Percentiles rank a stretch among this genome's conserved stretches.
phyloP scores from a whole-genome alignment of 2,329 filamentous ascomycete species.

The Neonectria sp. region DNA sequence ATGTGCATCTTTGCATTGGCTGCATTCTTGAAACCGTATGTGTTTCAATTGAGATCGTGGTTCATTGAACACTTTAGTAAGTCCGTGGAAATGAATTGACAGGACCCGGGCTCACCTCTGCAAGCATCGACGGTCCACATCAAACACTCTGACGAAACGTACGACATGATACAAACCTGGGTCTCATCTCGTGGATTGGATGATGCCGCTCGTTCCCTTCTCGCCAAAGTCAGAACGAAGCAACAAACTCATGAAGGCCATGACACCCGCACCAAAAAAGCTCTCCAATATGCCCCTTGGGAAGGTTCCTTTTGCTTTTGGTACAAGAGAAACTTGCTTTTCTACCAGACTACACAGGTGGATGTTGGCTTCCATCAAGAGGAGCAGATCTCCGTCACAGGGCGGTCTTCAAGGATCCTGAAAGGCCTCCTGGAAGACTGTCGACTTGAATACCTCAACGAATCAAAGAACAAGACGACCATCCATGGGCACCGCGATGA shows the following conservation, averaged over 20 bases:
- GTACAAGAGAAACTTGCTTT: constrained; percentile 31
- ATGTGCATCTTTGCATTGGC: constrained; percentile 28
- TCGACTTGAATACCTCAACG: constrained; percentile 47
- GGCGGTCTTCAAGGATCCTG: constrained; percentile 39
- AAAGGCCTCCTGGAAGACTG: constrained; percentile 51
- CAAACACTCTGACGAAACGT: not conserved
- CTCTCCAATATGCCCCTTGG: constrained; percentile 25
- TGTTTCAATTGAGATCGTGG: constrained; percentile 18
- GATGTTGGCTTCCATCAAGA: constrained; percentile 35
- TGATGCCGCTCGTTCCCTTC: not conserved
- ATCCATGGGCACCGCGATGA: constrained; percentile 49
- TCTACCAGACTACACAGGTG: constrained; percentile 22
- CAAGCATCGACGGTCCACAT: constrained; percentile 9
- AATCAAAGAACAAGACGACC: constrained; percentile 47
- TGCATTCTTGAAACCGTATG: constrained; percentile 24
- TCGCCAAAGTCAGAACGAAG: constrained; percentile 5
- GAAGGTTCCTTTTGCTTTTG: constrained; percentile 26
- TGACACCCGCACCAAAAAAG: constrained; percentile 16
- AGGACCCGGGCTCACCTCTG: constrained; percentile 4
- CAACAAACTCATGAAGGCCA: not conserved
- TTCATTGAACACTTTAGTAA: constrained; percentile 30
- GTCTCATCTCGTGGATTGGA: not conserved
- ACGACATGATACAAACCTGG: not conserved
- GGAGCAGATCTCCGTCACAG: constrained; percentile 45
- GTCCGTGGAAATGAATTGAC: not conserved